Conservation (phyloP, 345 rosid genomes). For the Salix dunnii region DNA sequence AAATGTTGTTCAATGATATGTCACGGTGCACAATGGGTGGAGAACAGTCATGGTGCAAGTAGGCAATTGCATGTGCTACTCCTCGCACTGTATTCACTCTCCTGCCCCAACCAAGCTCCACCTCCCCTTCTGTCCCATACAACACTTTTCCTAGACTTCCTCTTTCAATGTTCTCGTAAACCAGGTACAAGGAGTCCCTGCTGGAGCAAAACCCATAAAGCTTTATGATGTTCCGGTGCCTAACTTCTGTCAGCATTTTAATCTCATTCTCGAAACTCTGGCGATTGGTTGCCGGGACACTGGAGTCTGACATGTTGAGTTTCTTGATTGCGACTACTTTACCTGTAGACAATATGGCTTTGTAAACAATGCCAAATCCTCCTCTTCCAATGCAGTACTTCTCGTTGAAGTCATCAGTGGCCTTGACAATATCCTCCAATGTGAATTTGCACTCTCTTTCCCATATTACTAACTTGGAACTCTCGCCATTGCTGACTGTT, state of each 20-base stretch:
- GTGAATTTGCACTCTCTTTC: conserved; percentile 54
- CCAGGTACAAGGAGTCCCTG: conserved; percentile 46
- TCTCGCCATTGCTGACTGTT: neutral
- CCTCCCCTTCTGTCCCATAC: conserved; percentile 33
- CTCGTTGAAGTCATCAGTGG: conserved; percentile 49
- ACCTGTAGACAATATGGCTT: conserved; percentile 42
- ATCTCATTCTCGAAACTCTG: conserved; percentile 60
- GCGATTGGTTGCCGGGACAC: conserved; percentile 31
- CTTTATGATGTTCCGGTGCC: conserved; percentile 66
- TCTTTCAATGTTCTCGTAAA: conserved; percentile 52
- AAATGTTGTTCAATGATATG: conserved; percentile 47
- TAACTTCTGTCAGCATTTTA: conserved; percentile 41
- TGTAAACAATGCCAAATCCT: conserved; percentile 63
- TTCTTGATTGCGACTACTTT: conserved; percentile 57
- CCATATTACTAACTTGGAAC: conserved; percentile 44
- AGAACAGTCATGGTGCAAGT: conserved; percentile 66
- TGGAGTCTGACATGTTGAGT: conserved; percentile 35
- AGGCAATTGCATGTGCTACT: conserved; percentile 66
- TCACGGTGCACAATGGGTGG: conserved; percentile 65
- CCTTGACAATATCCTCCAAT: conserved; percentile 51
- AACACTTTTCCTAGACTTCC: conserved; percentile 51
- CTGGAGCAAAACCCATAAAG: conserved; percentile 57
- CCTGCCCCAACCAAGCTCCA: conserved; percentile 40
- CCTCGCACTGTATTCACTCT: conserved; percentile 51
- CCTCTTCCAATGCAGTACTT: conserved; percentile 60